Evolutionary conservation across 2,329 filamentous ascomycete species (phyloP), one percentile per base, ranked within the genome.

Genomic region (Ophiostoma ulmi): DNA sequence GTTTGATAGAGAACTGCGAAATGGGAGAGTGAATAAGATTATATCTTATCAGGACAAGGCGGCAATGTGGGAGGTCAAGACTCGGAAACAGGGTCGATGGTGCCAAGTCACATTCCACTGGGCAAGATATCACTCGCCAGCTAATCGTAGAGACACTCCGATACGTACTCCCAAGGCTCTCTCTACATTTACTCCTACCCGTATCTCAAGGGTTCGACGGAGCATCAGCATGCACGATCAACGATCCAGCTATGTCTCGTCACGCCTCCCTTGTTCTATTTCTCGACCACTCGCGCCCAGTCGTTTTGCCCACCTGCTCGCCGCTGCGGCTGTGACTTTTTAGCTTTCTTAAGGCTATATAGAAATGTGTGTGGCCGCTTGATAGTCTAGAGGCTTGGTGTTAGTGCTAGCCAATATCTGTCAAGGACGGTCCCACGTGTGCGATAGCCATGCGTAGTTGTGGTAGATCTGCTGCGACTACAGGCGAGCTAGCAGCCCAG

Each of bases 281-380:
- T 39, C 61, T n/a, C 35, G 35, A 52, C 70, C 70, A 11, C 67
- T 69, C 55, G 63, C 41, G 68, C 69, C 73, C 72, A 74, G 73
- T 74, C 73, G 67, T 73, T 73, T 63, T 69, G 73, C 70, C 73
- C 73, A 74, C 73, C 73, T 74, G 73, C 73, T 70, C 72, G 22
- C 22, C 52, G 39, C 26, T 44, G 64, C 66, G 31, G 38, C 55
- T 55, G 67, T 58, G 31, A 64, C 22, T 17, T 13, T 14, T 14
- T 35, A 17, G 31, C 17, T 64, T 11, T 8, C 52, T 55, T 11
- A 44, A 20, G 11, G 8, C 13, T 14, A 17, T 17, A 17, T 48
- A 5, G 44, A 39, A 48, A n/a, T 55, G 52, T 55, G 52, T 26
- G 35, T 64, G 31, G 31, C 61, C 61, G 35, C 61, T 39, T 52